Base-by-base conservation (phyloP, 345 rosid species). In the Trapa incisa region DNA sequence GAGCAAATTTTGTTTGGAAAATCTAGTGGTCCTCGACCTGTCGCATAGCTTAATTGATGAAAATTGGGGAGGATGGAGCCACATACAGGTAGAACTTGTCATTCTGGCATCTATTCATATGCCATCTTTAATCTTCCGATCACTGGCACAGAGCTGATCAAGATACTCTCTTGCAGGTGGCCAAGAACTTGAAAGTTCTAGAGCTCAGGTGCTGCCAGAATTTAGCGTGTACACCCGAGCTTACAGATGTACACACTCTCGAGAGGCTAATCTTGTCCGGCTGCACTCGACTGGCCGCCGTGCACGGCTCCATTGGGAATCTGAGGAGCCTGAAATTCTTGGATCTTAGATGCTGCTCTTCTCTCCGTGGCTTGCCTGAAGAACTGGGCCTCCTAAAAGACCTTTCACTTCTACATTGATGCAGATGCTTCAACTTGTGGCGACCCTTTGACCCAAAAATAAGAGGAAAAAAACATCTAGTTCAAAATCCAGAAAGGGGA, bases 11-110 rank as follows among this genome's bases (percentile, higher is more conserved):
- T 36, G 12, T 53, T 22, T 64, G 3, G 15, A 70, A 36, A 70
- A 70, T 41, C 50, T 70, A 0, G 72, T 0, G 16, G 38, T 70
- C 9, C 67, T 70, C 13, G 47, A 50, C 10, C 67, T 70, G 47
- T 61, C 67, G 0, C 32, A 61, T 9, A 58, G 56, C 38, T 37
- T 7, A 2, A 32, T 47, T 0, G 9, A 16, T 2, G 42, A 48
- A 4, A 52, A 38, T 5, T 70, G 67, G 72, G 32, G 5, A 0
- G 72, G 66, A 16, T 63, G 47, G 39, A 70, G 38, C 60, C 58
- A 35, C 36, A 36, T 48, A 38, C 35, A 48, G 66, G 67, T 61
- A 70, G 13, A 3, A 16, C n/a, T 2, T 16, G 54, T 14, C 22
- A 11, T 50, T 17, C 17, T 15, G 16, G 1, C 16, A 22, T 50